Conservation (phyloP, 495 filamentous ascomycete genomes). For the Tricharina praecox region DNA sequence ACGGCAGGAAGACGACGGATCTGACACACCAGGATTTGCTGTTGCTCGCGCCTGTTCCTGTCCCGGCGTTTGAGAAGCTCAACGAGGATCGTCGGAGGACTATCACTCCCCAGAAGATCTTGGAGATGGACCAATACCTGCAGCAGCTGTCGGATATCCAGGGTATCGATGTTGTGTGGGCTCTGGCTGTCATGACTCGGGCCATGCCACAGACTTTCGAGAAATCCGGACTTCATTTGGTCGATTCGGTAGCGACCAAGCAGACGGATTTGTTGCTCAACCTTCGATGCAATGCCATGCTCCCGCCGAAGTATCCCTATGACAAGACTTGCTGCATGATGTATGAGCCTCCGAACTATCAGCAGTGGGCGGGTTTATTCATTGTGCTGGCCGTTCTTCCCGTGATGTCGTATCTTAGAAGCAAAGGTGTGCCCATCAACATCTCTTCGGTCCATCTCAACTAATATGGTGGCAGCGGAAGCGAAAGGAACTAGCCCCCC, state of each 20-base stretch:
- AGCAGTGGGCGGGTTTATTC: constrained; percentile 27
- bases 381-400: constrained; percentile 26
- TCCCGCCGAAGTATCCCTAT: constrained; percentile 31
- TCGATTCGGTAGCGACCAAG: constrained; percentile 31
- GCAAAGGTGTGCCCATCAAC: constrained; percentile 9
- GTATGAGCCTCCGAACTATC: constrained; percentile 27
- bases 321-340: constrained; percentile 42
- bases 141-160: constrained; percentile 30
- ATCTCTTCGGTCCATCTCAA: neutral
- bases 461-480: neutral
- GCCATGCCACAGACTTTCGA: constrained; percentile 28
- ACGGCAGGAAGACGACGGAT: constrained; percentile 14
- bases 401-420: constrained; percentile 18
- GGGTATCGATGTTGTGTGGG: constrained; percentile 37
- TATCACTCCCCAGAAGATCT: constrained; percentile 36
- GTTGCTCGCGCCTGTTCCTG: constrained; percentile 38
- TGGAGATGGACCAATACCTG: constrained; percentile 40
- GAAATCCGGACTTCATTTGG: constrained; percentile 38
- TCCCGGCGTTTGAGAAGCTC: constrained; percentile 37
- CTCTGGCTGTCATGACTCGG: constrained; percentile 33
- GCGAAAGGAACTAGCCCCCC: neutral
- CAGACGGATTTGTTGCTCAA: constrained; percentile 43
- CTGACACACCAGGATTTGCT: constrained; percentile 27
- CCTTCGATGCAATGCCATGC: constrained; percentile 37
- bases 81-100: constrained; percentile 32